These are phyloP conservation scores for Zasmidium angulare DNA, from an alignment of 2,329 filamentous ascomycete species.

Conservation along the genomic window DNA sequence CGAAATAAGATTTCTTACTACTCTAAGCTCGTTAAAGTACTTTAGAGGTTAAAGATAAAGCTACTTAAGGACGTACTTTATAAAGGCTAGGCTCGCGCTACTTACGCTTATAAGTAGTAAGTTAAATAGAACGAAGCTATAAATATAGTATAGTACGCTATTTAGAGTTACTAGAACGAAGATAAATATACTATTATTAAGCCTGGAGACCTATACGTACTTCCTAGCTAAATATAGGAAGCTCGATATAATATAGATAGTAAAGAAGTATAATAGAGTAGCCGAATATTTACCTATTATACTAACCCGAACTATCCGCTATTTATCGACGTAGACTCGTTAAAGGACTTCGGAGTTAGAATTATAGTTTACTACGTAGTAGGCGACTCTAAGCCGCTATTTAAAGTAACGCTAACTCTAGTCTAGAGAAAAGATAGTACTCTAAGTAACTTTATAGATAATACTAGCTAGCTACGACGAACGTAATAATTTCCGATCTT, in stretches of 20 bases:
- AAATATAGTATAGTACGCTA: background rate
- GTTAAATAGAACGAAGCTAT: background rate
- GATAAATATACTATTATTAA: too few species aligned
- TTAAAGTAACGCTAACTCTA: background rate
- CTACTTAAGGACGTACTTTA: too few species aligned
- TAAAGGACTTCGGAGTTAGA: too few species aligned
- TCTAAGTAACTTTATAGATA: background rate
- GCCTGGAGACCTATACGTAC: too few species aligned
- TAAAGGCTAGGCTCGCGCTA: background rate
- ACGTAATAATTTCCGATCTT: background rate
- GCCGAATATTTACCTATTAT: background rate
- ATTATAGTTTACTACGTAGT: constrained; percentile 1
- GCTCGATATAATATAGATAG: background rate
- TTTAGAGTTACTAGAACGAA: background rate
- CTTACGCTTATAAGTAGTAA: background rate
- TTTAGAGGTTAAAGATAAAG: background rate
- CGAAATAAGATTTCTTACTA: constrained; percentile 1
- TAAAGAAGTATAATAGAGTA: background rate
- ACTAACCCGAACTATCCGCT: background rate
- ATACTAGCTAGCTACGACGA: background rate
- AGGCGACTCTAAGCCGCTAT: background rate
- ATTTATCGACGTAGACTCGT: constrained; percentile 6
- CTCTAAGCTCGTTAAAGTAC: background rate
- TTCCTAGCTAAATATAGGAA: background rate
- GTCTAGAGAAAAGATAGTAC: background rate